Conservation (phyloP, 768 basidiomycete species). For the Heimioporus sp. region DNA sequence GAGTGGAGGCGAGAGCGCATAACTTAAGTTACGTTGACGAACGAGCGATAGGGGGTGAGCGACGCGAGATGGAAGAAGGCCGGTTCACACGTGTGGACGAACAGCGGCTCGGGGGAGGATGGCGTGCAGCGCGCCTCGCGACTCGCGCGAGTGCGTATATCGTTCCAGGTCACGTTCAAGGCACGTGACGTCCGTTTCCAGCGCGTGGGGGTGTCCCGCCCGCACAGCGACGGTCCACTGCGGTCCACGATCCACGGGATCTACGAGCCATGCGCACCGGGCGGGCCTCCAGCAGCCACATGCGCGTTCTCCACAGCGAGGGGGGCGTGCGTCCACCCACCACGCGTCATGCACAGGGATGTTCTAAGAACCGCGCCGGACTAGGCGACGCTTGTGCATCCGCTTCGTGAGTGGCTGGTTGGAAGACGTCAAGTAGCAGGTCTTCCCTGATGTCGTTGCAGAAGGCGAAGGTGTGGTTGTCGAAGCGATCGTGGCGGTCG, state of each 20-base stretch:
- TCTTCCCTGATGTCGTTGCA: slow-evolving; percentile 9
- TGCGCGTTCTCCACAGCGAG: background rate
- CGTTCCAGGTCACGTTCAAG: background rate
- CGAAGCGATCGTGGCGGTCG: background rate
- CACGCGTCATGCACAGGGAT: background rate
- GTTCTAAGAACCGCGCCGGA: slow-evolving; percentile 9
- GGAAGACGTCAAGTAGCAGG: slow-evolving; percentile 18
- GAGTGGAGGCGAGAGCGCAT: slow-evolving; percentile 5
- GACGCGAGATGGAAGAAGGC: background rate
- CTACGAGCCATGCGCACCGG: background rate
- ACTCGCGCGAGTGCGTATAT: slow-evolving; percentile 7
- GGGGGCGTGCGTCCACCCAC: background rate
- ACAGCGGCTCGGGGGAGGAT: background rate
- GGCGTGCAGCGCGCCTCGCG: background rate
- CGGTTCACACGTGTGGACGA: background rate
- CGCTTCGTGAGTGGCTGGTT: slow-evolving; percentile 17
- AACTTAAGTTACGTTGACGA: slow-evolving; percentile 15
- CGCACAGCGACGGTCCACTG: slow-evolving; percentile 3
- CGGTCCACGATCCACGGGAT: slow-evolving; percentile 2
- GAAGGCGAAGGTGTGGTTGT: slow-evolving; percentile 1
- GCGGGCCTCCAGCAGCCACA: background rate
- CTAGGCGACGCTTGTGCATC: slow-evolving; percentile 25
- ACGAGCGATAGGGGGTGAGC: background rate
- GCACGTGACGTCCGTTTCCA: no score
- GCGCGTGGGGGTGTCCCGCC: slow-evolving; percentile 8